Percentiles rank a stretch among this genome's conserved stretches.
phyloP scores from a whole-genome alignment of 2,329 filamentous ascomycete genomes.

The Penicillium sp. region DNA sequence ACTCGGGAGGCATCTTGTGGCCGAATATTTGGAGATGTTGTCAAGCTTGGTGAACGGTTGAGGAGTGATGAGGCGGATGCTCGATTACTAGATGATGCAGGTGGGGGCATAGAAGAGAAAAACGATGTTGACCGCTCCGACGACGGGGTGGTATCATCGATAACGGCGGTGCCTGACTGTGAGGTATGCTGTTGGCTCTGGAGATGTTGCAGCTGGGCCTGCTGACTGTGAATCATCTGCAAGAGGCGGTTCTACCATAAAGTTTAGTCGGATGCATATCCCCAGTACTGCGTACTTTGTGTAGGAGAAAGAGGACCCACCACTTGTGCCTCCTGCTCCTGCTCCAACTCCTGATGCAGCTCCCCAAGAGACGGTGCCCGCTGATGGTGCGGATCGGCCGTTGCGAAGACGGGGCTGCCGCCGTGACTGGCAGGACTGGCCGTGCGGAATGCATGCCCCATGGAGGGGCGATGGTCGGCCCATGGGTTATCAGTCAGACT shows the following conservation, averaged over 20 bases:
- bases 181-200: conserved; percentile 31
- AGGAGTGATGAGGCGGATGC: conserved; percentile 35
- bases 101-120: conserved; percentile 33
- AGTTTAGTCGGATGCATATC: background rate
- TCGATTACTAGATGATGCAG: conserved; percentile 29
- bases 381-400: conserved; percentile 47
- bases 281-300: background rate
- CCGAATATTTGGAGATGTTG: conserved; percentile 37
- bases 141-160: conserved; percentile 43
- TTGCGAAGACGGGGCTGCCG: conserved; percentile 40
- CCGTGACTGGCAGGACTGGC: conserved; percentile 44
- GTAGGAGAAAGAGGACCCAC: conserved; percentile 27
- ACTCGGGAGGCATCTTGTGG: conserved; percentile 28
- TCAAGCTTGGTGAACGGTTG: conserved; percentile 34
- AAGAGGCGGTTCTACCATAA: conserved; percentile 46
- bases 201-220: conserved; percentile 42
- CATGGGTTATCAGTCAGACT: conserved; percentile 36
- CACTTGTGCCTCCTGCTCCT: conserved; percentile 51
- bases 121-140: conserved; percentile 41
- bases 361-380: conserved; percentile 47
- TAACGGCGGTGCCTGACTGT: conserved; percentile 30
- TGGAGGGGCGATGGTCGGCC: conserved; percentile 38
- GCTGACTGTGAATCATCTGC: conserved; percentile 47
- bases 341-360: conserved; percentile 49
- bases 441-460: conserved; percentile 38